A percentile compares a stretch with the other conserved stretches of the same genome.
Evolutionary conservation across 78 protist species (phyloP).

Genomic region (Anaeramoeba flamelloides): DNA sequence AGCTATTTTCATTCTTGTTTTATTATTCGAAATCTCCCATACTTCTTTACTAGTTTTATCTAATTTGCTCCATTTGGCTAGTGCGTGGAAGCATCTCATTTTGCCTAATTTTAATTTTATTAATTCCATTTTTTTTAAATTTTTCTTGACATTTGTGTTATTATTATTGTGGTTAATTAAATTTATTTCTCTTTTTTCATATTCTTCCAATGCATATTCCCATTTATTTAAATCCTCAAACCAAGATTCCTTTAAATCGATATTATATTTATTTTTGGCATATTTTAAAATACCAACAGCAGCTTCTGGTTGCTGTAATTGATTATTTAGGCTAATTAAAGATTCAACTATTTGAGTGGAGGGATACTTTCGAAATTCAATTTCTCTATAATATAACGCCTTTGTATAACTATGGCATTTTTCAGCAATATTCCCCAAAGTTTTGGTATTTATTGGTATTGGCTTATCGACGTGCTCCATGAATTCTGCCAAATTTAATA

Average conservation of each 20-base stretch:
- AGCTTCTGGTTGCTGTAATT: slow-evolving; percentile 80
- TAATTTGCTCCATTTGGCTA: too few relatives aligned
- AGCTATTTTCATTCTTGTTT: slow-evolving; percentile 28
- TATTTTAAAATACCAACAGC: slow-evolving; percentile 59
- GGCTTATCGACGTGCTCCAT: slow-evolving; percentile 77
- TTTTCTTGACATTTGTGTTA: too few relatives aligned
- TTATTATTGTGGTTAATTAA: too few relatives aligned
- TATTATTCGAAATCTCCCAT: too few relatives aligned
- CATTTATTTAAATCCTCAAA: slow-evolving; percentile 83
- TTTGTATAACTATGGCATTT: slow-evolving; percentile 86
- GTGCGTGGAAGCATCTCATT: too few relatives aligned
- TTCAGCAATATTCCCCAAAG: slow-evolving; percentile 67
- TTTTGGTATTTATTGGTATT: slow-evolving; percentile 47
- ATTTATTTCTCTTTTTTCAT: too few relatives aligned
- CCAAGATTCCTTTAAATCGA: slow-evolving; percentile 56
- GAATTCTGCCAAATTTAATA: slow-evolving; percentile 87
- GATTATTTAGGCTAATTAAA: slow-evolving; percentile 71
- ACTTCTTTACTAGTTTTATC: too few relatives aligned
- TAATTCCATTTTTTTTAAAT: too few relatives aligned
- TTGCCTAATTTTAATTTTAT: too few relatives aligned
- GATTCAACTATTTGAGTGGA: not conserved
- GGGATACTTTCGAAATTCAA: too few relatives aligned
- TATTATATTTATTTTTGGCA: slow-evolving; percentile 12
- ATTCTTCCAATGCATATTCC: too few relatives aligned
- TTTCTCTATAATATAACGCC: slow-evolving; percentile 73